Evolutionary conservation across 75 land plant genomes (phyloP).

Genomic region (Gnetum montanum): DNA sequence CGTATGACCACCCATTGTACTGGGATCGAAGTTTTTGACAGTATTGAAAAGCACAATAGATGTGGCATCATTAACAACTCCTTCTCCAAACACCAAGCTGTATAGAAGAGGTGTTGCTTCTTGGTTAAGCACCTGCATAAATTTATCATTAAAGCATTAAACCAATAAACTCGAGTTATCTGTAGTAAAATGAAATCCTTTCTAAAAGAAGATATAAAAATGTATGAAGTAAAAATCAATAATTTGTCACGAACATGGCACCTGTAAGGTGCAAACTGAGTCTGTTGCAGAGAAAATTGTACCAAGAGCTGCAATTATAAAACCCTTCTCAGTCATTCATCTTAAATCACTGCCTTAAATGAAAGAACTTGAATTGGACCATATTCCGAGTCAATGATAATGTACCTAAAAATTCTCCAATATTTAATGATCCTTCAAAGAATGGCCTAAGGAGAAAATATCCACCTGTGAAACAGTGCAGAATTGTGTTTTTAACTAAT

Average conservation of each 20-base stretch:
- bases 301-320: conserved; percentile 32
- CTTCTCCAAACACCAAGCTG: conserved; percentile 34
- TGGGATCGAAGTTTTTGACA: conserved; percentile 7
- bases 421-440: not conserved
- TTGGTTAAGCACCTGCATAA: conserved; percentile 23
- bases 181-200: conserved; percentile 4
- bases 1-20: conserved; percentile 8
- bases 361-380: no score
- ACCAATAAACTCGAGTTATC: not conserved
- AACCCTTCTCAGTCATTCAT: no score
- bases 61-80: conserved; percentile 38
- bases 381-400: no score
- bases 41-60: conserved; percentile 38
- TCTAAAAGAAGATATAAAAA: no score
- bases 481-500: not conserved
- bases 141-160: not conserved
- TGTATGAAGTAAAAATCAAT: no score
- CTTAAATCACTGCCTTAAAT: no score
- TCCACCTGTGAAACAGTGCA: conserved; percentile 5
- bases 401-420: conserved; percentile 11
- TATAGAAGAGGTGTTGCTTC: conserved; percentile 35
- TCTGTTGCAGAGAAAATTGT: conserved; percentile 58
- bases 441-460: not conserved
- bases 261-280: conserved; percentile 54
- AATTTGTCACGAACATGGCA: no score